Evolutionary conservation across 345 rosid genomes (phyloP), one percentile per base, ranked within the genome.

Genomic region (Raphanus raphanistrum): DNA sequence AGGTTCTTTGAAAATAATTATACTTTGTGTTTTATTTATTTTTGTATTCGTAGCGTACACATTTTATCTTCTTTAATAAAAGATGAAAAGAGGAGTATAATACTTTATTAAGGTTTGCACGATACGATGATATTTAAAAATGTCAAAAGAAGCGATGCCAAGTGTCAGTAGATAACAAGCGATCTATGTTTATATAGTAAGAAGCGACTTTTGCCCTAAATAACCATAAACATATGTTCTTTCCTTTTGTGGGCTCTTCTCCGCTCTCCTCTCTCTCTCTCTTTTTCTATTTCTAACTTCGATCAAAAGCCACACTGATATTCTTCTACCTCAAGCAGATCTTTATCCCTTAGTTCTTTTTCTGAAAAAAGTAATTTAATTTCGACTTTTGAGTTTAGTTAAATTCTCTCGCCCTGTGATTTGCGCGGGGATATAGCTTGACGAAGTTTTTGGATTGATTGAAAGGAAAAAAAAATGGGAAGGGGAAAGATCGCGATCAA

Each of bases 111-210:
- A 32, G 16, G 68, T 29, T 29, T 16, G 68, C 43, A 45, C 17
- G 11, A 52, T 61, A 36, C 3, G 5, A 17, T 0, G 32, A 17
- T 43, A 65, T 35, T 70, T 11, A 21, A 71, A 38, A 71, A 38
- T 36, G 48, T 27, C 58, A 41, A 75, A 75, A 21, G 50, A 68
- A 59, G n/a, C 73, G 0, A 76, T 50, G 70, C 57, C 80, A 70
- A 9, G 80, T 76, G 80, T 76, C 80, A 68, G 3, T 0, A 26
- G 1, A 63, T 70, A 52, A 61, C 41, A 76, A 68, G 80, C 9
- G 63, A 69, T 0, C 0, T 68, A 76, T 68, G 79, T 76, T 76
- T 17, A 68, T 59, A 60, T 76, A 76, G 79, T 60, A 76, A 76
- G 62, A 68, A 52, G 69, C 21, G 21, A 7, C 7, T 11, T 67